A percentile compares a stretch with the other conserved stretches of the same genome.
phyloP scores from a whole-genome alignment of 441 rosid genomes.

The Brassica balearica region DNA sequence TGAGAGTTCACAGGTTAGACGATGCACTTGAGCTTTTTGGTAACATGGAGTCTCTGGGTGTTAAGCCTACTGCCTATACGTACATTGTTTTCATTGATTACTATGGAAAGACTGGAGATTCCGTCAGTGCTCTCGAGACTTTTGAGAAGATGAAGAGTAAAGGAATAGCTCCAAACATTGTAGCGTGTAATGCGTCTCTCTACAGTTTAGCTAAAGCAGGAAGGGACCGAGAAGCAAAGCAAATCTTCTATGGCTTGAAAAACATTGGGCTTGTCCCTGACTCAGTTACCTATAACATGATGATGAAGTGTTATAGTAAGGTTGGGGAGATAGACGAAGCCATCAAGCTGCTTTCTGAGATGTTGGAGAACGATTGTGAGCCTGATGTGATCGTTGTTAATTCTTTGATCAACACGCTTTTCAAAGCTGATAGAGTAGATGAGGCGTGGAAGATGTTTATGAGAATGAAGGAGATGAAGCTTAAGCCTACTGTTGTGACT shows the following conservation, averaged over 20 bases:
- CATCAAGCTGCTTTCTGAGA: slow-evolving; percentile 76
- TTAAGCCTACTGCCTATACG: slow-evolving; percentile 76
- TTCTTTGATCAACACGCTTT: slow-evolving; percentile 79
- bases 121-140: slow-evolving; percentile 71
- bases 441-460: slow-evolving; percentile 92
- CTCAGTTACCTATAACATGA: slow-evolving; percentile 93
- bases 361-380: slow-evolving; percentile 67
- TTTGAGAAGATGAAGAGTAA: slow-evolving; percentile 77
- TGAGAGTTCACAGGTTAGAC: slow-evolving; percentile 62
- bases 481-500: slow-evolving; percentile 85
- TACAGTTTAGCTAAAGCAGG: slow-evolving; percentile 81
- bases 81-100: slow-evolving; percentile 88
- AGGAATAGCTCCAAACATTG: slow-evolving; percentile 86
- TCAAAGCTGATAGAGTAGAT: slow-evolving; percentile 70
- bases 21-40: slow-evolving; percentile 69
- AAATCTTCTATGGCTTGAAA: slow-evolving; percentile 68
- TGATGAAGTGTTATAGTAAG: slow-evolving; percentile 91
- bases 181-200: slow-evolving; percentile 90
- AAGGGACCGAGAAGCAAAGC: slow-evolving; percentile 73
- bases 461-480: slow-evolving; percentile 69
- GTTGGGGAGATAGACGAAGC: slow-evolving; percentile 84
- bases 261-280: slow-evolving; percentile 73
- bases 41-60: slow-evolving; percentile 67
- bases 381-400: slow-evolving; percentile 83
- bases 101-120: slow-evolving; percentile 80